These are phyloP conservation scores for Fusarium denticulatum DNA, from an alignment of 2,329 filamentous ascomycete species.

Conservation along the genomic window DNA sequence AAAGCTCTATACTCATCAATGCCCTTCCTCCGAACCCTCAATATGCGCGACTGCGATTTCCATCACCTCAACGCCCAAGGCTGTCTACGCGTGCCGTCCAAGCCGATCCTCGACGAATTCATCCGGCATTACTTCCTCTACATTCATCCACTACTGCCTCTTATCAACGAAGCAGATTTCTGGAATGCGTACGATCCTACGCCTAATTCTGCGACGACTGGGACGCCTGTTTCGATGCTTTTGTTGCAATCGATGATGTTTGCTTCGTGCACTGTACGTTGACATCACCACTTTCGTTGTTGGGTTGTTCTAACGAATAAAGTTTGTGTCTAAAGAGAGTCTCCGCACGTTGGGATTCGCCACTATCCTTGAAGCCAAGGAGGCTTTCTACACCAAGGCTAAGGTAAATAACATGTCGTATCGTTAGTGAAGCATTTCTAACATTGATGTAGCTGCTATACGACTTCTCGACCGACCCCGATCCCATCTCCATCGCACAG, in stretches of 20 bases:
- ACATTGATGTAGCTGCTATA: slow-evolving; percentile 19
- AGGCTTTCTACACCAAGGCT: slow-evolving; percentile 35
- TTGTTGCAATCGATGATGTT: slow-evolving; percentile 35
- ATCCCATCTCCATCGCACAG: slow-evolving; percentile 32
- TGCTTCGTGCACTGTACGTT: slow-evolving; percentile 33
- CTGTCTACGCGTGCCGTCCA: slow-evolving; percentile 31
- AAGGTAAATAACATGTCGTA: slow-evolving; percentile 1
- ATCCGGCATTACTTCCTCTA: slow-evolving; percentile 34
- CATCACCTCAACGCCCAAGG: slow-evolving; percentile 21
- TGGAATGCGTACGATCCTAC: slow-evolving; percentile 25
- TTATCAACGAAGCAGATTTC: slow-evolving; percentile 32
- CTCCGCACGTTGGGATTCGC: slow-evolving; percentile 27
- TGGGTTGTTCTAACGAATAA: background rate
- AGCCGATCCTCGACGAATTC: slow-evolving; percentile 34
- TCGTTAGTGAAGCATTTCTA: background rate
- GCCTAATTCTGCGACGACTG: background rate
- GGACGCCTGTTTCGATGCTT: slow-evolving; percentile 25
- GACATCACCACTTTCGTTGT: too few species aligned
- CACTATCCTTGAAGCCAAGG: slow-evolving; percentile 27
- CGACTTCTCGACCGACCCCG: slow-evolving; percentile 32
- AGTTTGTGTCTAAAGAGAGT: slow-evolving; percentile 27
- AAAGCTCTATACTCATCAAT: slow-evolving; percentile 34
- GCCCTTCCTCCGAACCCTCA: slow-evolving; percentile 26
- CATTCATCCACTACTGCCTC: slow-evolving; percentile 30
- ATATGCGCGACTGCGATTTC: slow-evolving; percentile 30